Base-by-base conservation (phyloP, 2,329 filamentous ascomycete genomes). In the Graphilbum sp. region DNA sequence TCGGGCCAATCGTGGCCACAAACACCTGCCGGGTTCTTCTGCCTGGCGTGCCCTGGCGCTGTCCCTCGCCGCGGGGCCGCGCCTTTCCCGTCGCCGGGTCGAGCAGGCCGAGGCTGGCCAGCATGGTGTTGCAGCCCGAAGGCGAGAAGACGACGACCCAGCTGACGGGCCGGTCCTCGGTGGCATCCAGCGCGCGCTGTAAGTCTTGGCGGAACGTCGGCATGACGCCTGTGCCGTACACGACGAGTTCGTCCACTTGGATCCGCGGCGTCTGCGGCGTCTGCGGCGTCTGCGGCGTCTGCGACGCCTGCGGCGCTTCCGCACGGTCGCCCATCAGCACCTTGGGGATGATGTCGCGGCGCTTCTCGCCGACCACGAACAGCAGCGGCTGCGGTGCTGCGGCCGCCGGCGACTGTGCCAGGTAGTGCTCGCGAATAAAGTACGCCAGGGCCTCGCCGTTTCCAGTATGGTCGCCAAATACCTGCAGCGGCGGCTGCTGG, bases 1-100 rank as follows among this genome's bases (percentile, higher is more conserved):
- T 98, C 12, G 90, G 88, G 1, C 90, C 90, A 56, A 98, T 98
- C 0, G 87, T 92, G 13, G 79, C 84, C 43, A 96, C 64, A 44
- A 71, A 75, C n/a, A 11, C 13, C 15, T 16, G 20, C n/a, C 13
- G 21, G 54, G 52, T 24, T 51, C 44, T 4, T 42, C 45, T 12
- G 37, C 49, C 5, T 30, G 27, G 10, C 7, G n/a, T n/a, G n/a
- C n/a, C n/a, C n/a, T n/a, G 27, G 11, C 27, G 27, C 11, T 5
- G 46, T 39, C 17, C 11, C 17, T 20, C 17, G 17, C 9, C 16
- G 20, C 16, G 11, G n/a, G n/a, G n/a, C n/a, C 38, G 50, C 23
- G 46, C 47, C 25, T 24, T 20, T 17, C 60, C 59, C 1, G 61
- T 67, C 16, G 53, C 51, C 5, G 55, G 50, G 40, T 74, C 66